Conservation (phyloP, 805 yeast species). For the Ogataea corticis region DNA sequence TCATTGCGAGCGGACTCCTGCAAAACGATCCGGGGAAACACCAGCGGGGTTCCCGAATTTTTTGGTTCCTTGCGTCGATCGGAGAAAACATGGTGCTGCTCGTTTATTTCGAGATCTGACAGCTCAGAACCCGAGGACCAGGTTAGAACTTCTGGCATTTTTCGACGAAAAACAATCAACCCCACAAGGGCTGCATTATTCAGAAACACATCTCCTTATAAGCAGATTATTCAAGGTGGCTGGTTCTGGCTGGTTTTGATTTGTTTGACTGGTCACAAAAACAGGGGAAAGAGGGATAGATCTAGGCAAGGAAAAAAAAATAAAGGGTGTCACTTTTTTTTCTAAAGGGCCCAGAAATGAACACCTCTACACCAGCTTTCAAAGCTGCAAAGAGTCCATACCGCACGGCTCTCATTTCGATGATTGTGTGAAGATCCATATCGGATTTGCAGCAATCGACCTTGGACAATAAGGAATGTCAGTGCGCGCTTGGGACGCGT, state of each 20-base stretch:
- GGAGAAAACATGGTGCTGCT: background rate
- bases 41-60: slow-evolving; percentile 1
- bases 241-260: background rate
- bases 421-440: no score
- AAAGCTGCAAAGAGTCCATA: no score
- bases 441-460: no score
- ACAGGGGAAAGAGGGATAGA: background rate
- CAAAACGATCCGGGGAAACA: slow-evolving; percentile 11
- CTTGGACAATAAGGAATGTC: no score
- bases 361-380: background rate
- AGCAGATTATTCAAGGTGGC: background rate
- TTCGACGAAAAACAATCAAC: no score
- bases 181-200: no score
- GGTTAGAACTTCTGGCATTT: background rate
- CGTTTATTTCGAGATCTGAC: slow-evolving; percentile 6
- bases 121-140: slow-evolving; percentile 10
- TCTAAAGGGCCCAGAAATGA: background rate
- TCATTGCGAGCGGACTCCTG: background rate
- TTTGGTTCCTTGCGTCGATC: background rate
- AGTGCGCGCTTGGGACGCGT: no score
- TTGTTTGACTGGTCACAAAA: background rate
- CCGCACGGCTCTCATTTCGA: no score
- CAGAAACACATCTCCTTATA: no score
- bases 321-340: background rate
- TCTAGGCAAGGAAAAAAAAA: background rate